A percentile compares a stretch with the other conserved stretches of the same genome.
Evolutionary conservation across 305 asterid species (phyloP).

Genomic region (Salvia sclarea): DNA sequence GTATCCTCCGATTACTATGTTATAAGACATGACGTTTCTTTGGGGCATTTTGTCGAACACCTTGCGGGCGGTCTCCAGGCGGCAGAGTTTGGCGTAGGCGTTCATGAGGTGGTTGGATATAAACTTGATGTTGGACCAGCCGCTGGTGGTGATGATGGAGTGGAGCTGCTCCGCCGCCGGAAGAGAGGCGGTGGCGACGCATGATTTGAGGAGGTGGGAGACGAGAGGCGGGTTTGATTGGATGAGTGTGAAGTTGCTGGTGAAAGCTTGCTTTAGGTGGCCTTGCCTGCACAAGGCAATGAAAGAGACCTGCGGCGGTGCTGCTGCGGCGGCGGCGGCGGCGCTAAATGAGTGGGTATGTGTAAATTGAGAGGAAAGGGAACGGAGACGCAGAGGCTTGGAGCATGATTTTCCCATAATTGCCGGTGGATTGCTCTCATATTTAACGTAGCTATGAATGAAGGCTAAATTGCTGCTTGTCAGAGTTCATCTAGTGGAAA

Average conservation of each 20-base stretch:
- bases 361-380: constrained; percentile 34
- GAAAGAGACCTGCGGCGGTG: constrained; percentile 39
- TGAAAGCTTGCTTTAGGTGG: constrained; percentile 55
- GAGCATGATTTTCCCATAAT: constrained; percentile 47
- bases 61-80: constrained; percentile 39
- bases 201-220: constrained; percentile 67
- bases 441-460: neutral
- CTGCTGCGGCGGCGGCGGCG: constrained; percentile 25
- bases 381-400: constrained; percentile 24
- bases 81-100: constrained; percentile 59
- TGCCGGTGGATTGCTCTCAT: neutral
- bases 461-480: neutral
- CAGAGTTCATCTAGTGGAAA: neutral
- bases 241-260: constrained; percentile 42
- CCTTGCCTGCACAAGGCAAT: constrained; percentile 55
- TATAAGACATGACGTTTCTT: constrained; percentile 72
- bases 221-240: constrained; percentile 58
- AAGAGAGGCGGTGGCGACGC: constrained; percentile 53
- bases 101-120: constrained; percentile 68
- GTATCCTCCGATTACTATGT: constrained; percentile 76
- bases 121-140: constrained; percentile 57
- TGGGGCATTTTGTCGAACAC: constrained; percentile 69
- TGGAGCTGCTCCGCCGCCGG: constrained; percentile 62
- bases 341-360: constrained; percentile 12
- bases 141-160: constrained; percentile 55